Evolutionary conservation across 306 rosid genomes (phyloP).

Genomic region (apple (Malus domestica)): DNA sequence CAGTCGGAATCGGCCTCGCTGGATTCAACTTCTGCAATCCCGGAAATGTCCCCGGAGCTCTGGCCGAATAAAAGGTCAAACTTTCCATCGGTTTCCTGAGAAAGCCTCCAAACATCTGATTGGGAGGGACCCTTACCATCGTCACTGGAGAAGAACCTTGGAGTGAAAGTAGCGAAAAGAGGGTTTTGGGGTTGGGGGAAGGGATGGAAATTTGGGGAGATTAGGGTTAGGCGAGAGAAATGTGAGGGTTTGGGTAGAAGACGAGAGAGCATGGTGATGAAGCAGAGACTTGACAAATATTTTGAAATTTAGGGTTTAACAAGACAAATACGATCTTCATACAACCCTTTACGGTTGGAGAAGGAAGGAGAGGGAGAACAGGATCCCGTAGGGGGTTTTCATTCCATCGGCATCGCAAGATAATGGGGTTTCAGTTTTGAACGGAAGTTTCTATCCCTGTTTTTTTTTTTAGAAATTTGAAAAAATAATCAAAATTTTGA

Average conservation of each 20-base stretch:
- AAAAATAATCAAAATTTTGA: too few relatives aligned
- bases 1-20: constrained; percentile 23
- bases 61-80: constrained; percentile 37
- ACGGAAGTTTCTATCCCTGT: too few relatives aligned
- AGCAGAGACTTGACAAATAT: neutral
- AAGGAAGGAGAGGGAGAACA: too few relatives aligned
- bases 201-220: constrained; percentile 1
- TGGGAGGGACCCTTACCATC: constrained; percentile 27
- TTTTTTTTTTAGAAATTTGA: too few relatives aligned
- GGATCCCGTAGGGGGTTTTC: too few relatives aligned
- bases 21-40: neutral
- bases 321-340: too few relatives aligned
- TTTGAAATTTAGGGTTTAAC: neutral
- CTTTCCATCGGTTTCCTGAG: constrained; percentile 36
- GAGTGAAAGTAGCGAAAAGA: constrained; percentile 2
- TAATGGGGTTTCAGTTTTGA: too few relatives aligned
- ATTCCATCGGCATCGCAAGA: too few relatives aligned
- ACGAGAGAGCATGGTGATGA: constrained; percentile 72
- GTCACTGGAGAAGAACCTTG: constrained; percentile 46
- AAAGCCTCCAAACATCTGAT: constrained; percentile 33
- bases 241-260: constrained; percentile 62
- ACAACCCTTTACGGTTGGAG: too few relatives aligned
- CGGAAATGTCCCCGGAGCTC: constrained; percentile 24
- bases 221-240: constrained; percentile 32
- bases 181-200: constrained; percentile 21